Percentiles rank a stretch among this genome's conserved stretches.
Conservation (phyloP, 2,329 filamentous ascomycete species). For the Cercospora berteroae region DNA sequence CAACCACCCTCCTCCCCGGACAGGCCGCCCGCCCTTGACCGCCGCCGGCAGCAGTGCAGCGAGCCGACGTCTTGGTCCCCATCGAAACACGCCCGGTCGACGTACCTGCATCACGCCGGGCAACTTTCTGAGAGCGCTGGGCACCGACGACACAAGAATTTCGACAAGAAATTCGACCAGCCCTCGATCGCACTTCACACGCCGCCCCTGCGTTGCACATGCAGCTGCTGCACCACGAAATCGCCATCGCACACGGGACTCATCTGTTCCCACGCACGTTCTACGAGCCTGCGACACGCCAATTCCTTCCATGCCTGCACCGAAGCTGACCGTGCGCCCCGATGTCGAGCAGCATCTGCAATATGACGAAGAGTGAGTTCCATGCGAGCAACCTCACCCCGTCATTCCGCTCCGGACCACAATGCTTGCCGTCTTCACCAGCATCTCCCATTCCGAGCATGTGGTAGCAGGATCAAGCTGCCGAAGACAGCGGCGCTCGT, state of each 20-base stretch:
- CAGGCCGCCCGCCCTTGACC: neutral
- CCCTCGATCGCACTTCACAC: neutral
- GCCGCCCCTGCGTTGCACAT: neutral
- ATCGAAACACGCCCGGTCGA: neutral
- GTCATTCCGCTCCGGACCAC: neutral
- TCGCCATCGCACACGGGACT: neutral
- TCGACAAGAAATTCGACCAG: neutral
- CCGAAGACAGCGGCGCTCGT: neutral
- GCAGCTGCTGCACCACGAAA: neutral
- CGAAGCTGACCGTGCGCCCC: neutral
- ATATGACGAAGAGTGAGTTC: neutral
- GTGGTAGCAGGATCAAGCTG: neutral
- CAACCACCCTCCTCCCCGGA: neutral
- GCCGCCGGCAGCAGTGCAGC: neutral
- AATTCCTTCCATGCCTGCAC: neutral
- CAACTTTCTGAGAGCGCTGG: conserved; percentile 5
- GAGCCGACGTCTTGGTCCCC: neutral
- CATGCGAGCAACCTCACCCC: neutral
- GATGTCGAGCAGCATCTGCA: neutral
- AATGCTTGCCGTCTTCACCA: neutral
- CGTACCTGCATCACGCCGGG: neutral
- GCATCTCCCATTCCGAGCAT: neutral
- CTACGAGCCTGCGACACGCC: neutral
- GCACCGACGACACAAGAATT: neutral
- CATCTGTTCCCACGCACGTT: neutral